Evolutionary conservation across 176 grass and related monocot genomes (phyloP).

Genomic region (Musa beccarii): DNA sequence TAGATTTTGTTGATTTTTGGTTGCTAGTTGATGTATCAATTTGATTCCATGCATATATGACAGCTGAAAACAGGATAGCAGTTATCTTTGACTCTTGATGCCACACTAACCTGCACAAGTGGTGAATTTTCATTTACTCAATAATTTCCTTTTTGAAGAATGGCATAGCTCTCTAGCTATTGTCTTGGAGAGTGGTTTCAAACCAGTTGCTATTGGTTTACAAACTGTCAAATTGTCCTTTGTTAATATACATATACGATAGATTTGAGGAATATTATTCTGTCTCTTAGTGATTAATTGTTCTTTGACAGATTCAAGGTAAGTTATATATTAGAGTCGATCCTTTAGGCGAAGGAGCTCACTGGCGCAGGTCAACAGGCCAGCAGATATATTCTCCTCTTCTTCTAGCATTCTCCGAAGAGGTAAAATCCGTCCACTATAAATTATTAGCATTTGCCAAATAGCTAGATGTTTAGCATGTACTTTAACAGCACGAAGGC

Average conservation of each 20-base stretch:
- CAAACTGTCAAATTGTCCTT: neutral
- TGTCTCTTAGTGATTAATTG: neutral
- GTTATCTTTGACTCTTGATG: no score
- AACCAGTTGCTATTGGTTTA: no score
- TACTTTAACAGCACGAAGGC: conserved; percentile 15
- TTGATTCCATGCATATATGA: no score
- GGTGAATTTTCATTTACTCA: no score
- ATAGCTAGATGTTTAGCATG: neutral
- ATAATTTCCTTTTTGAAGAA: no score
- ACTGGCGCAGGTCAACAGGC: conserved; percentile 35
- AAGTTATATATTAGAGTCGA: conserved; percentile 46
- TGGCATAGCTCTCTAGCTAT: no score
- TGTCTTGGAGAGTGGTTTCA: neutral
- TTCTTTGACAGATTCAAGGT: conserved; percentile 40
- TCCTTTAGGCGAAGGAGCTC: conserved; percentile 34
- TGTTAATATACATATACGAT: neutral
- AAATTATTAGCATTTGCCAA: neutral
- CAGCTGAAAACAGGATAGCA: no score
- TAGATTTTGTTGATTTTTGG: no score
- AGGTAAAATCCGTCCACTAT: conserved; percentile 17
- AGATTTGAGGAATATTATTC: no score
- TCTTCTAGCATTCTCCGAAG: conserved; percentile 46
- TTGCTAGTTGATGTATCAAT: no score
- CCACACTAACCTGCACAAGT: no score
- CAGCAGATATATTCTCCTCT: conserved; percentile 56